These are phyloP conservation scores for Bombardia bombarda DNA, from an alignment of 495 filamentous ascomycete species.

Conservation along the genomic window DNA sequence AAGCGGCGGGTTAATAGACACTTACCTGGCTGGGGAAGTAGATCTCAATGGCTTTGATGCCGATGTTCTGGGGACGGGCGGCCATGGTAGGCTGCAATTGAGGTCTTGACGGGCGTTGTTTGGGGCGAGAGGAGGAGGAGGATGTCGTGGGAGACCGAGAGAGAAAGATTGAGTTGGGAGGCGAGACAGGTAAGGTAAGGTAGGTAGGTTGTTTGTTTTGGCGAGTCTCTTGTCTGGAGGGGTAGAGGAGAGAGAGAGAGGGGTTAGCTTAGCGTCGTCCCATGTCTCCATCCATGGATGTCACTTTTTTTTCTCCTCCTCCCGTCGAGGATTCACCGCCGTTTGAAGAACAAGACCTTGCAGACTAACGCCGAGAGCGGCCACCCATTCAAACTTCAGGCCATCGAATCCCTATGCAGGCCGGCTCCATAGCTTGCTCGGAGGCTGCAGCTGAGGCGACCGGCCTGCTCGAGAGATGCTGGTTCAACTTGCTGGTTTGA, in stretches of 20 bases:
- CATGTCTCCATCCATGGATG: not conserved
- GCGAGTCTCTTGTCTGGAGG: not conserved
- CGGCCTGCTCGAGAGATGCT: no score
- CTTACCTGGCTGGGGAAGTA: conserved; percentile 95
- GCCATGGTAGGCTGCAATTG: conserved; percentile 54
- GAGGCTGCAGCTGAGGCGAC: no score
- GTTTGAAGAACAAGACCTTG: not conserved
- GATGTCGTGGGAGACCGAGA: conserved; percentile 8
- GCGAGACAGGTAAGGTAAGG: not conserved
- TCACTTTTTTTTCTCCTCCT: not conserved
- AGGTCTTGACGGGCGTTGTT: conserved; percentile 4
- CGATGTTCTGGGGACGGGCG: conserved; percentile 86
- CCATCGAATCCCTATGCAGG: no score
- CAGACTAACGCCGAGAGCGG: not conserved
- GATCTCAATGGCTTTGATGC: conserved; percentile 99
- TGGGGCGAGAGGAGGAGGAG: conserved; percentile 7
- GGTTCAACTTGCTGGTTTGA: no score
- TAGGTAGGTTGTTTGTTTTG: not conserved
- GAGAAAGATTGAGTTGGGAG: not conserved
- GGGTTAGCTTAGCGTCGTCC: conserved; percentile 1
- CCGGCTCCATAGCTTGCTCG: no score
- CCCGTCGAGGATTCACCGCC: not conserved
- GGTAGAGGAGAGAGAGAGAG: not conserved
- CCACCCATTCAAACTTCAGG: no score
- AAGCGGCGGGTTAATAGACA: no score